Evolutionary conservation across 208 protist species (phyloP).

Genomic region (Leishmania gerbilli): DNA sequence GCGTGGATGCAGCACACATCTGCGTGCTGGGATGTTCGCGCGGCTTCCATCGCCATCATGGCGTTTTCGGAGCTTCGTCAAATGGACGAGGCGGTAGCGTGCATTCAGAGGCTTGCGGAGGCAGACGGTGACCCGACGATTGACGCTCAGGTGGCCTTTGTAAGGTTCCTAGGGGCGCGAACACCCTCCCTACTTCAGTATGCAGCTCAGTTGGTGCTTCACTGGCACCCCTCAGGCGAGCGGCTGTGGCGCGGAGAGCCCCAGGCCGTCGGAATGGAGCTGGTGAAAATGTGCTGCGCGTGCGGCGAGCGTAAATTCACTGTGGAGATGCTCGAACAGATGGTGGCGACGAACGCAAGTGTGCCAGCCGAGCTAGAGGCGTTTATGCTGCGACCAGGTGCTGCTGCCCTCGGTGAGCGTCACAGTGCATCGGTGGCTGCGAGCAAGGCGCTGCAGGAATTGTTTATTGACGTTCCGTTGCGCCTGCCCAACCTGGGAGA

Average conservation of each 20-base stretch:
- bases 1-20: conserved; percentile 86
- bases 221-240: conserved; percentile 52
- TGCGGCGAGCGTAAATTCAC: conserved; percentile 1
- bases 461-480: conserved; percentile 23
- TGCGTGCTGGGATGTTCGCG: conserved; percentile 64
- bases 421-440: background rate
- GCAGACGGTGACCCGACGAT: conserved; percentile 48
- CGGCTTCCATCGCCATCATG: conserved; percentile 57
- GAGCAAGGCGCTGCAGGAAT: conserved; percentile 12
- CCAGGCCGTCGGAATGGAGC: conserved; percentile 51
- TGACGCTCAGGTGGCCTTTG: conserved; percentile 57
- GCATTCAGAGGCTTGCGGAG: conserved; percentile 66
- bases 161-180: conserved; percentile 42
- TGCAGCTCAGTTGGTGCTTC: conserved; percentile 71
- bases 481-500: background rate
- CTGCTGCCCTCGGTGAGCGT: background rate
- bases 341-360: conserved; percentile 19
- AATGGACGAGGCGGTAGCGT: conserved; percentile 57
- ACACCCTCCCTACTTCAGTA: conserved; percentile 55
- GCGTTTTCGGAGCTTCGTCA: conserved; percentile 43
- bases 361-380: conserved; percentile 27
- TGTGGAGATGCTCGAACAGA: conserved; percentile 31
- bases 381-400: conserved; percentile 27
- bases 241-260: conserved; percentile 30
- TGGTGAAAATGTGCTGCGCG: conserved; percentile 25